A percentile compares a stretch with the other conserved stretches of the same genome.
phyloP scores from a whole-genome alignment of 1,284 basidiomycete species.

The Ustanciosporium gigantosporum region DNA sequence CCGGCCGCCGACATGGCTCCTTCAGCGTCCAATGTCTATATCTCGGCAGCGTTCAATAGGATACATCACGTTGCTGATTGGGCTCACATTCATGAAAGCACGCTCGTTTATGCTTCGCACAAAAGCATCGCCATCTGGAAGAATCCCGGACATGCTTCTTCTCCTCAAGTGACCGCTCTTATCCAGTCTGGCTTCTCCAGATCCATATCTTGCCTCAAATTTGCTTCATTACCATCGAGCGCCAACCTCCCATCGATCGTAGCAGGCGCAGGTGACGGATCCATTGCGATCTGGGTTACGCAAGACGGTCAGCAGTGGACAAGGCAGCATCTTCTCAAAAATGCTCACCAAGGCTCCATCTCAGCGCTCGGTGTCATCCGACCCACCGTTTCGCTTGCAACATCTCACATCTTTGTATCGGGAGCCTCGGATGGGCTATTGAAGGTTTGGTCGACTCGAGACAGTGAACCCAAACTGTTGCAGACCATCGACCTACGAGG shows the following conservation, averaged over 20 bases:
- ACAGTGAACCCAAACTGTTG: conserved; percentile 2
- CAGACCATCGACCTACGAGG: conserved; percentile 43
- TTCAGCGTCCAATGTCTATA: conserved; percentile 39
- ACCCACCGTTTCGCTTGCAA: neutral
- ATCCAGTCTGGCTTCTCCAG: conserved; percentile 33
- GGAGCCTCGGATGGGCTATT: conserved; percentile 48
- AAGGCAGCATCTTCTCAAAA: conserved; percentile 3
- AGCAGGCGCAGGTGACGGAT: conserved; percentile 39
- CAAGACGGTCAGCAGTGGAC: conserved; percentile 4
- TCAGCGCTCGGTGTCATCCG: conserved; percentile 47
- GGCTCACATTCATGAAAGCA: conserved; percentile 12
- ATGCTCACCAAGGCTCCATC: conserved; percentile 36
- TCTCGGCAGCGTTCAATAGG: conserved; percentile 53
- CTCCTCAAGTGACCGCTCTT: conserved; percentile 19
- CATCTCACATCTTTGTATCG: conserved; percentile 28
- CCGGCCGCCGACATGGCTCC: too few species aligned
- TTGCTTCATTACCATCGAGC: conserved; percentile 1
- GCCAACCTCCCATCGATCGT: conserved; percentile 16
- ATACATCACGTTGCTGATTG: conserved; percentile 52
- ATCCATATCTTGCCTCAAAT: conserved; percentile 43
- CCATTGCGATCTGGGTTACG: conserved; percentile 27
- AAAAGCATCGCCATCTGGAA: conserved; percentile 46
- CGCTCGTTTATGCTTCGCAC: conserved; percentile 50
- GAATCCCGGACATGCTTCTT: conserved; percentile 13
- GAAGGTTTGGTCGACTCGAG: conserved; percentile 35